Evolutionary conservation across 2,329 filamentous ascomycete genomes (phyloP).

Genomic region (Sporothrix mexicana): DNA sequence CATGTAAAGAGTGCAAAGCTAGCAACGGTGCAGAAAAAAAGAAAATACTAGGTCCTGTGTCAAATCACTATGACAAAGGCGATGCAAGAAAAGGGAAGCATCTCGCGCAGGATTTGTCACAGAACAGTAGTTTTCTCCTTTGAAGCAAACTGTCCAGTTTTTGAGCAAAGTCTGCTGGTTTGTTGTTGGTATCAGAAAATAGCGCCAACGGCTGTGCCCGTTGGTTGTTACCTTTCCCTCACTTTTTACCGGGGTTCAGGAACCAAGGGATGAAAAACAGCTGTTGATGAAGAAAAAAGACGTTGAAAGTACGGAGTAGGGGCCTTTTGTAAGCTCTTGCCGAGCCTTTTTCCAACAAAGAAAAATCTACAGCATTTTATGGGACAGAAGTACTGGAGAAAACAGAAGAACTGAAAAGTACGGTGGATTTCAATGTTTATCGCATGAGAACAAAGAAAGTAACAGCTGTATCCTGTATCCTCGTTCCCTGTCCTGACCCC

Average conservation of each 20-base stretch:
- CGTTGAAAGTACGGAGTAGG: no score
- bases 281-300: background rate
- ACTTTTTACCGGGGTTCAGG: constrained; percentile 5
- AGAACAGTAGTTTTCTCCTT: background rate
- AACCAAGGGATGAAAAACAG: constrained; percentile 13
- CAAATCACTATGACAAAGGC: background rate
- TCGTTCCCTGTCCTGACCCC: background rate
- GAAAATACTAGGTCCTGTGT: no score
- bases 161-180: background rate
- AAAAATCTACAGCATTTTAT: background rate
- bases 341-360: background rate
- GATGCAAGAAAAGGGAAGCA: constrained; percentile 1
- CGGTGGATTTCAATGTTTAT: no score
- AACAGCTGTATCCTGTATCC: background rate
- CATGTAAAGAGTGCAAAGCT: no score
- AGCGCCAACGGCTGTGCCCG: constrained; percentile 24
- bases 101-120: constrained; percentile 1
- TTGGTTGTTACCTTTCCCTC: background rate
- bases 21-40: no score
- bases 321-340: no score
- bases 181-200: background rate
- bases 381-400: no score
- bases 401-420: no score
- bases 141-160: background rate
- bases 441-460: background rate